Percentiles rank a stretch among this genome's conserved stretches.
Evolutionary conservation across 225 moss, liverwort and hornwort genomes (phyloP).

Genomic region (Physcomitrellopsis africana): DNA sequence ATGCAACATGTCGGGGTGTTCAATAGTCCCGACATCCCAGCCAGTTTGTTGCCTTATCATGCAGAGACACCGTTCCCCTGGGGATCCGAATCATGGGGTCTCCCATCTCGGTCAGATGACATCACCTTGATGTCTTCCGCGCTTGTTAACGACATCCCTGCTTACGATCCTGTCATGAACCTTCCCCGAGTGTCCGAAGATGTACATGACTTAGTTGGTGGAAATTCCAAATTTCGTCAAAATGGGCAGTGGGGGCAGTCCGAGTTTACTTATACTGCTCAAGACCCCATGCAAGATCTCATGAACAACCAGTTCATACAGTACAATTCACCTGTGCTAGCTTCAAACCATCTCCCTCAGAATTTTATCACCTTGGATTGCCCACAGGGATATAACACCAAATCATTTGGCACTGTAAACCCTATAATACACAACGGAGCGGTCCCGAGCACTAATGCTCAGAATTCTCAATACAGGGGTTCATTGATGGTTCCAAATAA

Average conservation of each 20-base stretch:
- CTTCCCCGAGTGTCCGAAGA: slow-evolving; percentile 20
- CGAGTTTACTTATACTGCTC: slow-evolving; percentile 20
- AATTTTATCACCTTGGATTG: slow-evolving; percentile 23
- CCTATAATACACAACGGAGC: slow-evolving; percentile 20
- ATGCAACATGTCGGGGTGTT: slow-evolving; percentile 42
- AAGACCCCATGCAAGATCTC: slow-evolving; percentile 41
- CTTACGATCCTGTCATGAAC: slow-evolving; percentile 31
- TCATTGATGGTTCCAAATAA: slow-evolving; percentile 24
- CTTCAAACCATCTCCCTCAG: slow-evolving; percentile 23
- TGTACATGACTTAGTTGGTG: slow-evolving; percentile 33
- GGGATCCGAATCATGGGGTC: slow-evolving; percentile 33
- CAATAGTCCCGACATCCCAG: slow-evolving; percentile 33
- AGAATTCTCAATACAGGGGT: slow-evolving; percentile 25
- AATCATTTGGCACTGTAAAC: slow-evolving; percentile 37
- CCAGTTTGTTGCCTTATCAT: slow-evolving; percentile 16
- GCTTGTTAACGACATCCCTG: slow-evolving; percentile 24
- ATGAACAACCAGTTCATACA: slow-evolving; percentile 18
- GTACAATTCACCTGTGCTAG: slow-evolving; percentile 27
- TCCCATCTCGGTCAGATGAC: slow-evolving; percentile 38
- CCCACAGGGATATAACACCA: not conserved
- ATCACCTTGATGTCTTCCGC: slow-evolving; percentile 39
- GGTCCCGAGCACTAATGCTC: slow-evolving; percentile 17
- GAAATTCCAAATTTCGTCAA: slow-evolving; percentile 32
- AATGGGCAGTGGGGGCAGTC: slow-evolving; percentile 43
- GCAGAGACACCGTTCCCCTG: slow-evolving; percentile 41